Percentiles rank a stretch among this genome's conserved stretches.
Conservation (phyloP, 768 basidiomycete species). For the Termitomyces titanicus region DNA sequence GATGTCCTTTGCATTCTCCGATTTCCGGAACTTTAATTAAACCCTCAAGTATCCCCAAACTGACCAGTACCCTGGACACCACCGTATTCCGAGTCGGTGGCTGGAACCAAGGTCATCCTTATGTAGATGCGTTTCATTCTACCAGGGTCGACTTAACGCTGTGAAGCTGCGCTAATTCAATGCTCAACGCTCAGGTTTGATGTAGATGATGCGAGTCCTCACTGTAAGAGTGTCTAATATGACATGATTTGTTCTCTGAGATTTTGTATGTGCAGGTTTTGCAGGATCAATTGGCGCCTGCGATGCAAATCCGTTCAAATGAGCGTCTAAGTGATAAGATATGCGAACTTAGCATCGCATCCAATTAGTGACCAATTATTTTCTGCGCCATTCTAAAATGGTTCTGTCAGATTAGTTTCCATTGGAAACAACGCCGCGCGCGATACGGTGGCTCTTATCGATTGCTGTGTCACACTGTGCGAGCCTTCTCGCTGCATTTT, state of each 20-base stretch:
- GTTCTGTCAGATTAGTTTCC: no score
- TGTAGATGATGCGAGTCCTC: background rate
- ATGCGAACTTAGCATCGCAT: no score
- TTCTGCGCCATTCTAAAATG: background rate
- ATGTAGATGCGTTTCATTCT: background rate
- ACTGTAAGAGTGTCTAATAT: background rate
- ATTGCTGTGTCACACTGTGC: background rate
- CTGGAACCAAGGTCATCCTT: no score
- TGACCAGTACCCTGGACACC: background rate
- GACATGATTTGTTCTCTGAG: background rate
- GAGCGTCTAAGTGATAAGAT: background rate
- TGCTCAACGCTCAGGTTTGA: background rate
- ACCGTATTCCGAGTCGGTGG: background rate
- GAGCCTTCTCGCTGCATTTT: background rate
- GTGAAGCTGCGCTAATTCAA: background rate
- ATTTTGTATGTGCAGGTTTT: background rate
- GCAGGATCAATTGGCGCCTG: background rate
- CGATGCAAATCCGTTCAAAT: no score
- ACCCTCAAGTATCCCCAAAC: background rate
- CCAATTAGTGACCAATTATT: background rate
- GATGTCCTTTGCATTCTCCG: background rate
- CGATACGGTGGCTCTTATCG: no score
- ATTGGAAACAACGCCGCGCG: no score
- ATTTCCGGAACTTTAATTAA: background rate
- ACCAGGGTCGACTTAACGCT: background rate